Evolutionary conservation across 2,329 filamentous ascomycete species (phyloP).

Genomic region (Cytospora paraplurivora): DNA sequence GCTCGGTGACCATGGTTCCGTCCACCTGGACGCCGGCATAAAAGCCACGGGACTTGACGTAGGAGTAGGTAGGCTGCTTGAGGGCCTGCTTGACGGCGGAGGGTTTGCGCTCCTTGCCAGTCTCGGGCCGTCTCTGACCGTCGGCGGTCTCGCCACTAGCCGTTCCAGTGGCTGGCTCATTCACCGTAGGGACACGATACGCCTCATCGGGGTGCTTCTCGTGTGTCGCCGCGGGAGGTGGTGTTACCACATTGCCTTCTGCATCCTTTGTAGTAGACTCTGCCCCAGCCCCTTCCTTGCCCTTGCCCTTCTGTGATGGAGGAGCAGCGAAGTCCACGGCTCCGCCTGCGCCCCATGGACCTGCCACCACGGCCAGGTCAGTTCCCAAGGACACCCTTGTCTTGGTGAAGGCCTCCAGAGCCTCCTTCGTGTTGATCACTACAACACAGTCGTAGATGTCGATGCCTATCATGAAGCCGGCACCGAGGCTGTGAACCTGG

Average conservation of each 20-base stretch:
- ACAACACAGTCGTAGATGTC: conserved; percentile 90
- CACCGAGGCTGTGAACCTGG: conserved; percentile 75
- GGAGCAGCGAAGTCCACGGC: conserved; percentile 62
- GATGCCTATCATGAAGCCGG: conserved; percentile 78
- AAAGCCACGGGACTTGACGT: conserved; percentile 86
- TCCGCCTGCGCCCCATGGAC: conserved; percentile 69
- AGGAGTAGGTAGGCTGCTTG: conserved; percentile 56
- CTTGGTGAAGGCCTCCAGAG: conserved; percentile 75
- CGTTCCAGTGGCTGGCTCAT: conserved; percentile 55
- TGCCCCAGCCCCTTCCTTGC: conserved; percentile 22
- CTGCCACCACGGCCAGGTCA: conserved; percentile 75
- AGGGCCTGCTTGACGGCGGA: conserved; percentile 36
- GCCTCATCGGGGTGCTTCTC: conserved; percentile 30
- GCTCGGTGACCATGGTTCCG: conserved; percentile 82
- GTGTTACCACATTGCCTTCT: conserved; percentile 20
- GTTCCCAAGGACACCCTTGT: conserved; percentile 76
- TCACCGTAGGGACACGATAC: conserved; percentile 36
- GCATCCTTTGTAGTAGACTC: conserved; percentile 22
- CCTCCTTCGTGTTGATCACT: conserved; percentile 78
- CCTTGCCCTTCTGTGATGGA: conserved; percentile 28
- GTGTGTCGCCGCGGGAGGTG: background rate
- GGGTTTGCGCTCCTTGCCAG: conserved; percentile 31
- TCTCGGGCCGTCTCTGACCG: conserved; percentile 14
- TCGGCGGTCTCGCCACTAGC: conserved; percentile 40
- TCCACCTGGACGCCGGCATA: conserved; percentile 87